phyloP scores from a whole-genome alignment of 345 rosid genomes.

The Eucalyptus camaldulensis region DNA sequence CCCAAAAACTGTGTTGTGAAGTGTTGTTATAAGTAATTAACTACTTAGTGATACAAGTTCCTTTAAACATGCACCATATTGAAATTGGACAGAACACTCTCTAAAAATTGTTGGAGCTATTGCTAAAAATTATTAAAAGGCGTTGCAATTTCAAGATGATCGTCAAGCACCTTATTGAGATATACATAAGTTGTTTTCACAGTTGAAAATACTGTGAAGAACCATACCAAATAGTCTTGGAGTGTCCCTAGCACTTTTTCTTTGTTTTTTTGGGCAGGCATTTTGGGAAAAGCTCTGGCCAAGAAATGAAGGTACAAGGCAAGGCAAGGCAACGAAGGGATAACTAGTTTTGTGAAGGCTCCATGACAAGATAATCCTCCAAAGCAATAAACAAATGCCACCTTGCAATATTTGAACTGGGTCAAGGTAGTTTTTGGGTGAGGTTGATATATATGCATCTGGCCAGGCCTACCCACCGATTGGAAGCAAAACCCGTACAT shows the following conservation, averaged over 20 bases:
- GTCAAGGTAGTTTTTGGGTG: background rate
- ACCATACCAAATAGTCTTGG: background rate
- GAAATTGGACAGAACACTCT: background rate
- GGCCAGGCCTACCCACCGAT: background rate
- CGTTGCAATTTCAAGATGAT: background rate
- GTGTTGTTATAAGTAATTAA: background rate
- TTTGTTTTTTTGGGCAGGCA: background rate
- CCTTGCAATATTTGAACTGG: background rate
- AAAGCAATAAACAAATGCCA: background rate
- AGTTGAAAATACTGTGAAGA: background rate
- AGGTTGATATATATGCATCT: background rate
- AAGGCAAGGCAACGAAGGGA: background rate
- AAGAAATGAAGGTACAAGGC: background rate
- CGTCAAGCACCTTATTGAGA: background rate
- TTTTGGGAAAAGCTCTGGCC: background rate
- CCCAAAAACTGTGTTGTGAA: background rate
- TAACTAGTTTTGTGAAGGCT: background rate
- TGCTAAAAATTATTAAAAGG: background rate
- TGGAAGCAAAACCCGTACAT: background rate
- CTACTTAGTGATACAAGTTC: background rate
- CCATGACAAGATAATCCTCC: background rate
- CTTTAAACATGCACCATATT: background rate
- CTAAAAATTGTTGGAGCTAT: background rate
- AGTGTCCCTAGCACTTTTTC: background rate
- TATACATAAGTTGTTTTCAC: background rate